Evolutionary conservation across 345 rosid species (phyloP), one percentile per base, ranked within the genome.

Genomic region (Raphanus raphanistrum): DNA sequence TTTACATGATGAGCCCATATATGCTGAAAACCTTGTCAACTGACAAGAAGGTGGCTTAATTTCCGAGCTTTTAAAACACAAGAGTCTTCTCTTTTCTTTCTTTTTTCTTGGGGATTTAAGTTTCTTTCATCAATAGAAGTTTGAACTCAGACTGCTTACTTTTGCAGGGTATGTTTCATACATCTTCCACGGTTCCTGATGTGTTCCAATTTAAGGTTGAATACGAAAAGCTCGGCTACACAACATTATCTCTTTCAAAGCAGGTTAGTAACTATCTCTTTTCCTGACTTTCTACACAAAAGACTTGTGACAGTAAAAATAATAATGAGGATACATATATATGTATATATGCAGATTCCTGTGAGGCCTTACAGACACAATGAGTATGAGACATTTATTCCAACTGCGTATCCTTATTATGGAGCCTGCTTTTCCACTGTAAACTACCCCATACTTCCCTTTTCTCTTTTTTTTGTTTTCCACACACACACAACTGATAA

Each of bases 1-100:
- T 90, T 66, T 87, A 88, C 84, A 88, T 87, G 95, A 90, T 87
- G 92, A 88, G 92, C 75, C 91, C 91, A 9, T 90, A 87, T 54
- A 85, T 88, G 29, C 80, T 90, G 80, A 88, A 87, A 84, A 87
- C 90, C 41, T 76, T 87, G 57, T 86, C 90, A 35, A 77, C 90
- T 29, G 79, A 90, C 69, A 73, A 81, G 55, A 84, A 87, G 88
- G 90, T 88, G 77, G 16, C 54, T 50, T 63, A 27, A 41, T 63
- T 36, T 62, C 35, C 50, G 73, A 66, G 59, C 50, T 38, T 38
- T 31, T 13, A 38, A 4, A 36, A 67, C 71, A 21, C 21, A 21
- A 17, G 16, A 63, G 12, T 54, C 66, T 8, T 54, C 12, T 77
- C 10, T 15, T 57, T 8, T 35, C 7, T 35, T 35, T 35, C 7